Base-by-base conservation (phyloP, 768 basidiomycete species). In the Strobilomyces dryophilus region DNA sequence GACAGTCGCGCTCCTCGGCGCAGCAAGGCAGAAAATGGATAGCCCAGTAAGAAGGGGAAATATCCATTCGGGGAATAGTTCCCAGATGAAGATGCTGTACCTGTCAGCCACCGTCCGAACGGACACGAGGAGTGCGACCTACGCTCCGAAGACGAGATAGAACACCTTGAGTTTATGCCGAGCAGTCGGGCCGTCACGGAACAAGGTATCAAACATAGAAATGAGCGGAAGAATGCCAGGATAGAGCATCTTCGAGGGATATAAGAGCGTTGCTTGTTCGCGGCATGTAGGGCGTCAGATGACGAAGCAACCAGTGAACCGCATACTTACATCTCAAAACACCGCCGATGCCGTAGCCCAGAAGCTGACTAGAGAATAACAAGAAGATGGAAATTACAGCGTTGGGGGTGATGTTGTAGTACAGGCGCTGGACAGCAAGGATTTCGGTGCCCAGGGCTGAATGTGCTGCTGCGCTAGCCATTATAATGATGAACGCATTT, bases 41-140 rank as follows among this genome's bases (percentile, higher is more conserved):
- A 85, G 70, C 20, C 83, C 84, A 3, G 82, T 83, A 31, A 85
- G 59, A 21, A 86, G 71, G 0, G 85, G 85, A 57, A 86, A 86
- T 20, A 69, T 63, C 62, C 65, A 69, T 37, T 65, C 54, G 11
- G 66, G 66, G 39, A 68, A 53, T 36, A 66, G 40, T 51, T 61
- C 59, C 57, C 65, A 67, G 35, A 64, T 44, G 51, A 70, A 66
- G 39, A 72, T 79, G 1, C 69, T 73, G 34, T 9, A 75, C 11
- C 43, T 9, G 18, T 44, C 35, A 31, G 47, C 12, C 34, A 36
- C 29, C 12, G 10, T 34, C 24, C 32, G 39, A 42, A 36, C 9
- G 2, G 47, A 18, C 4, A n/a, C 34, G 53, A 44, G 72, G 24
- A 72, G 4, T 2, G 14, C 2, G 3, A 55, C 78, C 11, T n/a